Base-by-base conservation (phyloP, 2,329 filamentous ascomycete species). In the Metarhizium anisopliae region DNA sequence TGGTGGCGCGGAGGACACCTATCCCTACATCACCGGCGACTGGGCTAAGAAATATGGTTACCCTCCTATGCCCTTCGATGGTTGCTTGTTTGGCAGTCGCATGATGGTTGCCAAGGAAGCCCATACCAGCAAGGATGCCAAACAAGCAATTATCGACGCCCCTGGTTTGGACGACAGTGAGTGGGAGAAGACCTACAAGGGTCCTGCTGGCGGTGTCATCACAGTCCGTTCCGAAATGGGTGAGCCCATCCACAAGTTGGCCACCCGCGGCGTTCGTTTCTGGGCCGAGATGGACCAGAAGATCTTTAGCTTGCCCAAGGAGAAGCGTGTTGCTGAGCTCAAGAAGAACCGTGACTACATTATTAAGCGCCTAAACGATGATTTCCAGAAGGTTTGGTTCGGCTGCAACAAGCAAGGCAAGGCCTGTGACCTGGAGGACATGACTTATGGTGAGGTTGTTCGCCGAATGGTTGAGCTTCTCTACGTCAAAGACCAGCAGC, bases 251-350 rank as follows among this genome's bases (percentile, higher is more conserved):
- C 94, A 99, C 79, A 99, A 99, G 78, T 83, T 99, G 58, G 95
- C 94, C 16, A 99, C 94, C 51, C 88, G 95, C 57, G 94, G 94
- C 81, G 92, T 99, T 51, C 79, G 84, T 55, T 96, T 99, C 79
- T 99, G 94, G 94, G 87, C 91, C 52, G 95, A 99, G 75, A 96
- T 99, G 91, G 94, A 99, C 68, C 84, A 95, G 72, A 96, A 95
- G 75, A 97, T 99, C 66, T 99, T 99, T 78, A 88, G 85, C 68
- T 77, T 99, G 51, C 92, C 96, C 73, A 96, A 95, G 77, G 90
- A 93, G 67, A 96, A 96, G 79, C 86, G 91, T 47, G 78, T 96
- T 25, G 81, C 87, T 2, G 91, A 94, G 74, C 80, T 96, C 47
- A 90, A 90, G 77, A 95, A 94, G 76, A 86, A 89, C 68, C 86